A percentile compares a stretch with the other conserved stretches of the same genome.
Evolutionary conservation across 495 filamentous ascomycete genomes (phyloP).

Genomic region (Cercophora samala): DNA sequence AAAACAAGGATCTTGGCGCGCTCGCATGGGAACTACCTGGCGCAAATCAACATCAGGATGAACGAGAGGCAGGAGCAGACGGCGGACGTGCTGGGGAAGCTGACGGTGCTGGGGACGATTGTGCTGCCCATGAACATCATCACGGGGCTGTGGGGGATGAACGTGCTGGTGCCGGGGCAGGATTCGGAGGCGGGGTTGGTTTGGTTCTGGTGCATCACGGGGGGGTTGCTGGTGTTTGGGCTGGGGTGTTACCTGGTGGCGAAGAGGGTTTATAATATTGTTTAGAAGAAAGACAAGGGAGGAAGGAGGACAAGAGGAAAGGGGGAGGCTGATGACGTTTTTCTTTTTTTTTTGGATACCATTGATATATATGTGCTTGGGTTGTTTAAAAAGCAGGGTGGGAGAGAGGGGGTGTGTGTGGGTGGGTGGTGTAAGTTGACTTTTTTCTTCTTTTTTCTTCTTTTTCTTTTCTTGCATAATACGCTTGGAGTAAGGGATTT

Average conservation of each 20-base stretch:
- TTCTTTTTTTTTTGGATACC: neutral
- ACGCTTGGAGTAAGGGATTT: no score
- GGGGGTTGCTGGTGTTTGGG: conserved; percentile 72
- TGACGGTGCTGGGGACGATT: conserved; percentile 94
- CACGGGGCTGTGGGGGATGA: conserved; percentile 99
- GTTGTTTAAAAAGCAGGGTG: neutral
- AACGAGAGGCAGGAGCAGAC: conserved; percentile 97
- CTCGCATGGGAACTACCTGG: conserved; percentile 94
- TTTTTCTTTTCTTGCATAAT: no score
- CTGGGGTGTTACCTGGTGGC: conserved; percentile 74
- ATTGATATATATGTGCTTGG: neutral
- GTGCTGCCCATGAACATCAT: conserved; percentile 98
- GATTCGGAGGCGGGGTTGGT: conserved; percentile 52
- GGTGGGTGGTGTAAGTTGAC: no score
- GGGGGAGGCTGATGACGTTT: neutral
- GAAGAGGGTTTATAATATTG: conserved; percentile 63
- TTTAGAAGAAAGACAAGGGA: conserved; percentile 28
- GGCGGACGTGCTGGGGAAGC: conserved; percentile 85
- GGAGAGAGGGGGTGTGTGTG: no score
- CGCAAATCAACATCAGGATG: conserved; percentile 89
- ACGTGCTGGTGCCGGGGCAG: conserved; percentile 91
- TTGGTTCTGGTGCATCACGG: conserved; percentile 67
- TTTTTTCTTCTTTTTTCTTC: no score
- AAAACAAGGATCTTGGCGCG: conserved; percentile 89
- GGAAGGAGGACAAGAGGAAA: no score